phyloP scores from a whole-genome alignment of 352 stramenopile species.

The Globisporangium heterothallicum region DNA sequence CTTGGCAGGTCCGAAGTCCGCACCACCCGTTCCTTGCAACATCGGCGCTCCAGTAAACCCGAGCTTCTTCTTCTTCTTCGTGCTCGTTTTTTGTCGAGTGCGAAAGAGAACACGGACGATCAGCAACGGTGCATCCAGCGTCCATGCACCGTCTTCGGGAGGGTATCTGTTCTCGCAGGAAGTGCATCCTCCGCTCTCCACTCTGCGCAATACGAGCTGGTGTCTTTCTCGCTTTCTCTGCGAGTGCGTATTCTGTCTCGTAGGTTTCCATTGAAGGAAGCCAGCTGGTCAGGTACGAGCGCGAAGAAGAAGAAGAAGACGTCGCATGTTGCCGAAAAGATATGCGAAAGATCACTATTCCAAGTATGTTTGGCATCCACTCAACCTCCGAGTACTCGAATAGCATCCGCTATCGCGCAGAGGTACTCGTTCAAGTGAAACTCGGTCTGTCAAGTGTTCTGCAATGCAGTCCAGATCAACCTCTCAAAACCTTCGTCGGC shows the following conservation, averaged over 20 bases:
- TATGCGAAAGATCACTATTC: neutral
- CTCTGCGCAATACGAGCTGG: no score
- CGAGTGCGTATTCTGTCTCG: neutral
- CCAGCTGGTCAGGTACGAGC: neutral
- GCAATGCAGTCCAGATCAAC: no score
- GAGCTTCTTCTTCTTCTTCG: no score
- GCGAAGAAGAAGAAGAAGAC: constrained; percentile 8
- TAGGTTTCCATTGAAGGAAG: neutral
- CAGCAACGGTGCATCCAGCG: no score
- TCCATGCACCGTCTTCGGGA: neutral
- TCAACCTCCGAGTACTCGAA: neutral
- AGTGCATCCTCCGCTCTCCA: no score
- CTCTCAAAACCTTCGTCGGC: no score
- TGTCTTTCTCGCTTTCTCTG: no score
- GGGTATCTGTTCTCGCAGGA: neutral
- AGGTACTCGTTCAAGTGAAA: neutral
- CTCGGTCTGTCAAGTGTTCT: no score
- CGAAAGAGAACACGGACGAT: neutral
- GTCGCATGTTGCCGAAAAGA: constrained; percentile 1
- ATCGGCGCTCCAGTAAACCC: neutral
- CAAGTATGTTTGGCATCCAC: no score
- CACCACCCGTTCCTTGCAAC: neutral
- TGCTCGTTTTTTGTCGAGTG: neutral
- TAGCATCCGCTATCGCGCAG: neutral
- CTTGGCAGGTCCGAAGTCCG: neutral